phyloP scores from a whole-genome alignment of 371 early-diverging fungal genomes.

The Choanephora cucurbitarum region DNA sequence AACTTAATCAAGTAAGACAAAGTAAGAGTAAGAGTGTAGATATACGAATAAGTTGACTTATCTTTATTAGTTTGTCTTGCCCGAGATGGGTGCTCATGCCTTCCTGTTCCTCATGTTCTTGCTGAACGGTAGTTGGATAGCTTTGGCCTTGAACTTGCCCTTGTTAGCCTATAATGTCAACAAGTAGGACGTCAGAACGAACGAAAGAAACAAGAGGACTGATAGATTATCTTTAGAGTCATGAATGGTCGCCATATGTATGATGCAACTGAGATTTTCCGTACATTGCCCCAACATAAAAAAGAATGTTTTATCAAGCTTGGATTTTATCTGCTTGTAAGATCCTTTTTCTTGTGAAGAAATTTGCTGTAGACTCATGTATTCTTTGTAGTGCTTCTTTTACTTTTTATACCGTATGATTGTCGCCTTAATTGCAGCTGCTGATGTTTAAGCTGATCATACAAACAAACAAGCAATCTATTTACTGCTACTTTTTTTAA shows the following conservation, averaged over 20 bases:
- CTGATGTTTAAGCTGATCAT: constrained; percentile 52
- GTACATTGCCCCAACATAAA: constrained; percentile 86
- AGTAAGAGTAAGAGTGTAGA: background rate
- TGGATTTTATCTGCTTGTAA: constrained; percentile 86
- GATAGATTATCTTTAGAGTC: constrained; percentile 54
- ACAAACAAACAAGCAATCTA: too few species aligned
- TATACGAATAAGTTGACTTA: background rate
- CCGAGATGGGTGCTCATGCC: constrained; percentile 86
- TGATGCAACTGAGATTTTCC: constrained; percentile 97
- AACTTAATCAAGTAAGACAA: constrained; percentile 94
- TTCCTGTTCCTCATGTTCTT: constrained; percentile 83
- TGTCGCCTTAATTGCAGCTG: constrained; percentile 61
- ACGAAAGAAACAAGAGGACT: too few species aligned
- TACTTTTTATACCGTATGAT: constrained; percentile 86
- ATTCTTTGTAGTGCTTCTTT: constrained; percentile 73
- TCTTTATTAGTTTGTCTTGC: constrained; percentile 82
- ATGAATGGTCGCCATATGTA: constrained; percentile 83
- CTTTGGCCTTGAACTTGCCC: constrained; percentile 83
- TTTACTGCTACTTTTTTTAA: background rate
- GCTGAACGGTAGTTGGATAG: constrained; percentile 86
- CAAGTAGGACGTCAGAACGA: too few species aligned
- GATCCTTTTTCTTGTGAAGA: constrained; percentile 17
- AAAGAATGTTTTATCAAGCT: constrained; percentile 94
- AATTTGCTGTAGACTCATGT: background rate
- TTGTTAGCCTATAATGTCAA: constrained; percentile 82